Percentiles rank a stretch among this genome's conserved stretches.
phyloP scores from a whole-genome alignment of 2,329 filamentous ascomycete species.

The Paecilomyces niveus region DNA sequence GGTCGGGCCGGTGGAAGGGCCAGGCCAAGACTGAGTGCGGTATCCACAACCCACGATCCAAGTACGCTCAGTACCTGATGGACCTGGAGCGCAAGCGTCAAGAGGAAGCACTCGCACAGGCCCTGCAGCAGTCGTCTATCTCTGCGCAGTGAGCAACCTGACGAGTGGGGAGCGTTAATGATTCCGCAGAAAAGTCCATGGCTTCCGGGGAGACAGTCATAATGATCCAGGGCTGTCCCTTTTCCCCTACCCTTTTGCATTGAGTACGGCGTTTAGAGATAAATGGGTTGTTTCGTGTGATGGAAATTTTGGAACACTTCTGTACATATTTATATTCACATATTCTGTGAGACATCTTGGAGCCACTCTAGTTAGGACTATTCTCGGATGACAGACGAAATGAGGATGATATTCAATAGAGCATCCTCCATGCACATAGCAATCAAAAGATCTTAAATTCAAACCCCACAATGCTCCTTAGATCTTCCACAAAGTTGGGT shows the following conservation, averaged over 20 bases:
- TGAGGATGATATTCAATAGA: not conserved
- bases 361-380: not conserved
- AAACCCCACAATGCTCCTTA: too few relatives aligned
- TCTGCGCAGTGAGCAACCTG: slow-evolving; percentile 17
- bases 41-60: slow-evolving; percentile 95
- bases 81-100: slow-evolving; percentile 65
- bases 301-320: not conserved
- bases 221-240: not conserved
- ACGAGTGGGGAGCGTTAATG: not conserved
- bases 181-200: not conserved
- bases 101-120: slow-evolving; percentile 46
- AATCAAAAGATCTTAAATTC: too few relatives aligned
- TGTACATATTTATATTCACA: not conserved
- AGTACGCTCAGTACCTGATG: slow-evolving; percentile 78
- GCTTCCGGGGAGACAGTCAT: not conserved
- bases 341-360: not conserved
- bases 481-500: too few relatives aligned
- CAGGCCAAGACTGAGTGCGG: slow-evolving; percentile 94
- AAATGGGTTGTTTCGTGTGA: not conserved
- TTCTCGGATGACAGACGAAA: too few relatives aligned
- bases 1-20: slow-evolving; percentile 94
- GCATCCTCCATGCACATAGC: not conserved
- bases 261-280: not conserved
- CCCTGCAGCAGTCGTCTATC: slow-evolving; percentile 28
- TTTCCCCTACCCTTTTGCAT: not conserved